Evolutionary conservation across 202 grass and related monocot genomes (phyloP).

Genomic region (Musa balbisiana): DNA sequence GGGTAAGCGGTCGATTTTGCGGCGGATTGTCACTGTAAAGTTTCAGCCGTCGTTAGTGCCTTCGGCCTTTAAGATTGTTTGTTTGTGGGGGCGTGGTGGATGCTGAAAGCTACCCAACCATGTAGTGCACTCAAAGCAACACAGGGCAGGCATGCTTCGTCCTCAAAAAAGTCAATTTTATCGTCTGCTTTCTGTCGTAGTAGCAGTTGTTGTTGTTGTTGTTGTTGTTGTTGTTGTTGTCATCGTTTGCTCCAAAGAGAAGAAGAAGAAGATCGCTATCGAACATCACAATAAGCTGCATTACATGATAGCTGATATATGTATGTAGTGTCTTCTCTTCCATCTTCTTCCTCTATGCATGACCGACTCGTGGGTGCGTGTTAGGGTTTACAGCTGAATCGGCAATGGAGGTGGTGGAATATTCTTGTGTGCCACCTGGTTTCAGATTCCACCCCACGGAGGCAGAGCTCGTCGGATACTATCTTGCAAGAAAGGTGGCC

Average conservation of each 20-base stretch:
- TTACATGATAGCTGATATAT: too few relatives aligned
- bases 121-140: slow-evolving; percentile 23
- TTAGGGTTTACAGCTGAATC: too few relatives aligned
- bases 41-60: not conserved
- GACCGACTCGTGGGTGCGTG: too few relatives aligned
- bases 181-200: not conserved
- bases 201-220: too few relatives aligned
- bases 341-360: too few relatives aligned
- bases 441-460: slow-evolving; percentile 13
- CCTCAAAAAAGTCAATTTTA: slow-evolving; percentile 15
- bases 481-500: slow-evolving; percentile 5
- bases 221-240: too few relatives aligned
- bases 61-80: not conserved
- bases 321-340: too few relatives aligned
- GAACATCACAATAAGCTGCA: too few relatives aligned
- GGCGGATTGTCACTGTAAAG: not conserved
- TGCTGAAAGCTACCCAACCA: not conserved
- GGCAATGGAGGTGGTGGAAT: not conserved
- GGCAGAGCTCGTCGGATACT: slow-evolving; percentile 6
- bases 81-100: slow-evolving; percentile 1
- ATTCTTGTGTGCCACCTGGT: slow-evolving; percentile 1
- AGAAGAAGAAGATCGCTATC: too few relatives aligned
- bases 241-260: too few relatives aligned
- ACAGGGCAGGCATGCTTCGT: slow-evolving; percentile 2
- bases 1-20: not conserved